These are phyloP conservation scores for Chytriomyces hyalinus DNA, from an alignment of 192 early-diverging fungal species.

Conservation along the genomic window DNA sequence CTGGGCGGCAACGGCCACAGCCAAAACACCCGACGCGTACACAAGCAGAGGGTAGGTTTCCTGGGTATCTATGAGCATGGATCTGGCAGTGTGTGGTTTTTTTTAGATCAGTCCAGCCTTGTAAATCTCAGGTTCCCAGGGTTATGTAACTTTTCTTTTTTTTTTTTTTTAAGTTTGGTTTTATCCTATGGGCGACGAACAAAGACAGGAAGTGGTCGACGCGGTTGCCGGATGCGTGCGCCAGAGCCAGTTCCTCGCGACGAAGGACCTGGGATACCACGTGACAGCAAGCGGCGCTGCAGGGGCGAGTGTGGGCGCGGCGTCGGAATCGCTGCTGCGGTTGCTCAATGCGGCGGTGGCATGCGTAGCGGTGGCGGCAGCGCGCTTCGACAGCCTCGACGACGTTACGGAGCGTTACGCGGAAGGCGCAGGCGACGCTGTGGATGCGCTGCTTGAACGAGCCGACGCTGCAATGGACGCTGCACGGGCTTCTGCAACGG, in stretches of 20 bases:
- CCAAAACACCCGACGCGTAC: no score
- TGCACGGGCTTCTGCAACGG: neutral
- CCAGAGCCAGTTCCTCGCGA: slow-evolving; percentile 1
- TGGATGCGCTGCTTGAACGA: slow-evolving; percentile 83
- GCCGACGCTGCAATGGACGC: slow-evolving; percentile 43
- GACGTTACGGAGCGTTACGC: slow-evolving; percentile 71
- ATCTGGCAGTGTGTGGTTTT: no score
- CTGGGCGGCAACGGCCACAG: no score
- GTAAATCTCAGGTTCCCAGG: no score
- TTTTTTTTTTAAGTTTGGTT: neutral
- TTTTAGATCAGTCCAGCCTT: no score
- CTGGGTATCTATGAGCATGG: no score
- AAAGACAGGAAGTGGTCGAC: neutral
- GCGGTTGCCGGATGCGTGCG: neutral
- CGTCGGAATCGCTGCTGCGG: slow-evolving; percentile 3
- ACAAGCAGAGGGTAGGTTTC: no score
- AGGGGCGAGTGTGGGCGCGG: neutral
- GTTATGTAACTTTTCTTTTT: neutral
- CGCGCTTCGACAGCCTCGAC: slow-evolving; percentile 60
- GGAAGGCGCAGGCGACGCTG: slow-evolving; percentile 65
- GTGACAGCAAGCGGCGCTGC: neutral
- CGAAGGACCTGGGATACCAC: slow-evolving; percentile 14
- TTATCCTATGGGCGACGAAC: neutral
- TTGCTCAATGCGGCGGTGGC: slow-evolving; percentile 11
- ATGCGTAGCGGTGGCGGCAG: neutral